Evolutionary conservation across 2,329 filamentous ascomycete species (phyloP), one percentile per base, ranked within the genome.

Genomic region (Trichoderma sp.): DNA sequence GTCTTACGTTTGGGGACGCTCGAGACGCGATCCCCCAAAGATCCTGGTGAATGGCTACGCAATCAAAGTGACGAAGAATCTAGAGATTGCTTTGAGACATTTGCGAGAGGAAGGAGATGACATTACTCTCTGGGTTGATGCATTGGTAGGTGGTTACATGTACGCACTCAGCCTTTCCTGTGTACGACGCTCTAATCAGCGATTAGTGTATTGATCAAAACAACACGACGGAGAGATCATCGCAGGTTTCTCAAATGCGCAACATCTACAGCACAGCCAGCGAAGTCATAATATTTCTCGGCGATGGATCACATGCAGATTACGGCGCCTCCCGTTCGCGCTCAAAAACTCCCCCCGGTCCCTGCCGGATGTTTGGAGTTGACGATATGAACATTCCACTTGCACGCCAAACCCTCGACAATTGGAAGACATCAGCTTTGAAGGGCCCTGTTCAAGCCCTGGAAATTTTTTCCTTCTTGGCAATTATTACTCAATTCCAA

Each of bases 131-230:
- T 62, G 59, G 59, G 24, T 62, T 10, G 59, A 62, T 35, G 59
- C 59, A 49, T n/a, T 62, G 29, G 59, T n/a, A 52, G 29, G 59
- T 52, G 14, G 19, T 8, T 24, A 49, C n/a, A n/a, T n/a, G n/a
- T n/a, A n/a, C 14, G n/a, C 16, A 4, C 40, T 43, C 37, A 19
- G 31, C 7, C 10, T 5, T 35, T 1, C 14, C 8, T 13, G 10
- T 2, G 11, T 0, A 4, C 1, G 2, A 7, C 4, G 4, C 3
- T 7, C 16, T 62, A 52, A 62, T 2, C 4, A n/a, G 49, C 8
- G 31, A 14, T 52, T 52, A 62, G 59, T 62, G 60, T 31, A 62
- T 62, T 27, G n/a, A 62, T 31, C 60, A 62, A n/a, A 37, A 29
- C n/a, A 52, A 52, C 60, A 53, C 8, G 8, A 21, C n/a, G 0